Evolutionary conservation across 768 basidiomycete species (phyloP), one percentile per base, ranked within the genome.

Genomic region (Tulasnella sp.): DNA sequence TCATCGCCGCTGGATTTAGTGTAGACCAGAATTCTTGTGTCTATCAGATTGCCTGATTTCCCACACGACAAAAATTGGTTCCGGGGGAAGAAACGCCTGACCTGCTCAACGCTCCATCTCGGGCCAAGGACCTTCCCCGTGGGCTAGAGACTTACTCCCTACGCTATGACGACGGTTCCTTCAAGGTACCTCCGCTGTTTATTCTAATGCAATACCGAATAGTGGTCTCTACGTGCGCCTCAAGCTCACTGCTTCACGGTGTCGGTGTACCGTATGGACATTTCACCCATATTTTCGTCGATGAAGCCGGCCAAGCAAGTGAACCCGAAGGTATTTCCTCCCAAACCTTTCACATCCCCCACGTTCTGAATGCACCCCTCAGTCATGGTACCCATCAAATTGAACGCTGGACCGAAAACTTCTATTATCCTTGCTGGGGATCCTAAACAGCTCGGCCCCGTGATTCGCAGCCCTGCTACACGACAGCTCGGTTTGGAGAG

Each of bases 221-320:
- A 3, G 85, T 92, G 34, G 88, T 92, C 0, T 85, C 89, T 1
- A 92, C 91, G 0, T 92, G 91, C 83, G 81, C 90, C 12, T 88
- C 89, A 0, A 91, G 87, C 1, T 86, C 86, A 6, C 85, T 89
- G 1, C 87, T 88, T 3, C 86, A 87, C 39, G 86, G 86, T 7
- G 80, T 90, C 7, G 90, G 90, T 0, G 71, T 91, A 31, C 83
- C 84, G 40, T 83, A 87, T 19, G 91, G 90, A 0, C 89, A 91
- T 82, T 92, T 89, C 81, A 88, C 84, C 0, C 89, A 91, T 80
- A 89, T 92, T 24, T 89, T 92, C 81, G 84, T 91, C 62, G 91
- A 92, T 81, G 91, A 92, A 80, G 91, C 90, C 2, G 91, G 90
- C 0, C 91, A 92, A 82, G 91, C 88, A 0, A 88, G 87, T 62